These are phyloP conservation scores for Fusarium mexicanum DNA, from an alignment of 2,329 filamentous ascomycete genomes.

Conservation along the genomic window DNA sequence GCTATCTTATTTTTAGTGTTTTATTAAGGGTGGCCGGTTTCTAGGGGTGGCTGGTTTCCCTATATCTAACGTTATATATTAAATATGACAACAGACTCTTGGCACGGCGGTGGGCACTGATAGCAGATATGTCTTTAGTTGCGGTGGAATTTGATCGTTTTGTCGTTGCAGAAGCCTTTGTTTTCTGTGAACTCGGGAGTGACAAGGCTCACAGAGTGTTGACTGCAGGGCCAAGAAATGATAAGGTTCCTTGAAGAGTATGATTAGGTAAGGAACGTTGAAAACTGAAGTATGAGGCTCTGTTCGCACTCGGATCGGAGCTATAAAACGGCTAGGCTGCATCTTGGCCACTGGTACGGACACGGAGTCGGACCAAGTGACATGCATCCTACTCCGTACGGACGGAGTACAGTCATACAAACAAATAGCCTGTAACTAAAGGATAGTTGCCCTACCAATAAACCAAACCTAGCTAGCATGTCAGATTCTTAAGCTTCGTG, in stretches of 20 bases:
- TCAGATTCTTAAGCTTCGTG: background rate
- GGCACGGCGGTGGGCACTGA: no score
- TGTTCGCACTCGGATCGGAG: background rate
- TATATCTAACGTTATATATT: no score
- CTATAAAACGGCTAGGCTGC: background rate
- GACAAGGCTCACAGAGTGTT: background rate
- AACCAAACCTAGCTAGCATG: background rate
- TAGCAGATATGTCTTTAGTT: background rate
- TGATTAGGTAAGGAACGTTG: background rate
- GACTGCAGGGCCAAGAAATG: background rate
- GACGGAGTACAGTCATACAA: background rate
- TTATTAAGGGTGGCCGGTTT: no score
- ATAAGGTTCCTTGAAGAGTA: no score
- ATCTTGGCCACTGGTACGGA: background rate
- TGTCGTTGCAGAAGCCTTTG: background rate
- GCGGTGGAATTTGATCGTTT: background rate
- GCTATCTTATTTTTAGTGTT: no score
- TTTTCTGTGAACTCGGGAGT: background rate
- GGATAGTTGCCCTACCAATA: background rate
- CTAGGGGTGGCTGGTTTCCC: no score
- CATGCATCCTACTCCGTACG: background rate
- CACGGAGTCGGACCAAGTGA: constrained; percentile 7
- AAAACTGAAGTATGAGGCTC: background rate
- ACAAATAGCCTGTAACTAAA: background rate
- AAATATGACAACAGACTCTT: background rate